These are phyloP conservation scores for Onygena corvina DNA, from an alignment of 2,329 filamentous ascomycete species.

Conservation along the genomic window DNA sequence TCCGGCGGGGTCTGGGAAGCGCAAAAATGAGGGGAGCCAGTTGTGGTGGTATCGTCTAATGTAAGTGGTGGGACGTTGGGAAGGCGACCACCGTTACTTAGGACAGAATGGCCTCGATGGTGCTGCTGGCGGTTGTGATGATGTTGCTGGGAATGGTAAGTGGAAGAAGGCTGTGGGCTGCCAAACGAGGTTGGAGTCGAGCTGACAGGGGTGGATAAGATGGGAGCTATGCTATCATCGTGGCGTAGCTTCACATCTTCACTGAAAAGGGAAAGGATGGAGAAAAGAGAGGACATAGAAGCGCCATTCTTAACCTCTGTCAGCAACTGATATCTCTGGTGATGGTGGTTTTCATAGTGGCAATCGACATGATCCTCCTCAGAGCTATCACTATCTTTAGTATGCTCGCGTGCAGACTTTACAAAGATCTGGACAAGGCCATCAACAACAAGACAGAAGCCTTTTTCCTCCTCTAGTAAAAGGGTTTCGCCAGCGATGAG, in stretches of 20 bases:
- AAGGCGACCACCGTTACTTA: slow-evolving; percentile 28
- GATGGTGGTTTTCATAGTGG: slow-evolving; percentile 32
- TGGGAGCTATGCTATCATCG: slow-evolving; percentile 43
- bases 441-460: slow-evolving; percentile 94
- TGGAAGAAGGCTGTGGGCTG: slow-evolving; percentile 21
- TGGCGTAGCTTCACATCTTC: slow-evolving; percentile 76
- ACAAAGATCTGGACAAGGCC: slow-evolving; percentile 96
- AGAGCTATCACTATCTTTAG: slow-evolving; percentile 25
- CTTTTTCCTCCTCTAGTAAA: slow-evolving; percentile 91
- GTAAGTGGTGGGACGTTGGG: slow-evolving; percentile 63
- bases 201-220: slow-evolving; percentile 26
- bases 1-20: slow-evolving; percentile 6
- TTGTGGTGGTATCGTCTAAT: slow-evolving; percentile 33
- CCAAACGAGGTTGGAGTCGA: slow-evolving; percentile 18
- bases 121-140: slow-evolving; percentile 4
- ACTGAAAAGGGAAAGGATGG: slow-evolving; percentile 84
- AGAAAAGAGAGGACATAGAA: slow-evolving; percentile 96
- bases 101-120: slow-evolving; percentile 12
- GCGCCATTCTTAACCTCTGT: slow-evolving; percentile 97
- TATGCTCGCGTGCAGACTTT: slow-evolving; percentile 56
- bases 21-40: slow-evolving; percentile 18
- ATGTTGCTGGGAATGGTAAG: slow-evolving; percentile 15
- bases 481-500: slow-evolving; percentile 92
- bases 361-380: slow-evolving; percentile 47
- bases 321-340: slow-evolving; percentile 83